Conservation (phyloP, 1,139 yeast genomes). For the Meyerozyma athensensis region DNA sequence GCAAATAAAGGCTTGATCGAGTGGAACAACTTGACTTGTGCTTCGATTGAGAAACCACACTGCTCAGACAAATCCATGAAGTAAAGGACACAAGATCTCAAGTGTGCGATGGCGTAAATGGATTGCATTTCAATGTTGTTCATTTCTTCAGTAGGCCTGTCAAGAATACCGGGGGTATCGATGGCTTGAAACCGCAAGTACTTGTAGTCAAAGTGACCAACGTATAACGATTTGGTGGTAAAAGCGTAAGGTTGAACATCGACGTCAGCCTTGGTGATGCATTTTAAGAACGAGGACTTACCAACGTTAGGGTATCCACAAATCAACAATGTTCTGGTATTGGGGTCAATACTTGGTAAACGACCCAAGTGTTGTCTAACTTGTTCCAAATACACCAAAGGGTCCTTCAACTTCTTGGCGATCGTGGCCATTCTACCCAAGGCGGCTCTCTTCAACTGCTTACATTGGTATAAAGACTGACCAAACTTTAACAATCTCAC, state of each 20-base stretch:
- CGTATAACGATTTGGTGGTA: constrained; percentile 92
- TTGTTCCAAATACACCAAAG: constrained; percentile 88
- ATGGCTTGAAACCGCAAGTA: constrained; percentile 97
- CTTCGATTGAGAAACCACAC: constrained; percentile 97
- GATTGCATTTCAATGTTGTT: constrained; percentile 99
- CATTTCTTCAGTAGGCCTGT: constrained; percentile 99
- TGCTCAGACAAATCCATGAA: constrained; percentile 98
- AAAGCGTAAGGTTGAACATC: constrained; percentile 99
- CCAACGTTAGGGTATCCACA: constrained; percentile 99
- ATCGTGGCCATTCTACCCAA: constrained; percentile 99
- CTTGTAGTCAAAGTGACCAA: constrained; percentile 97
- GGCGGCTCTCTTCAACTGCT: constrained; percentile 97
- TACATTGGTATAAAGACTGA: constrained; percentile 96
- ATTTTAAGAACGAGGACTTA: constrained; percentile 87
- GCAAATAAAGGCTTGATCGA: constrained; percentile 96
- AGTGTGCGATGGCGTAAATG: constrained; percentile 96
- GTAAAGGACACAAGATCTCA: constrained; percentile 91
- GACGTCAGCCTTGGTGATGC: constrained; percentile 96
- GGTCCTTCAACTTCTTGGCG: constrained; percentile 89
- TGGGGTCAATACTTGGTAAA: constrained; percentile 96
- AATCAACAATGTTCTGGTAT: constrained; percentile 92
- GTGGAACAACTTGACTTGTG: constrained; percentile 94
- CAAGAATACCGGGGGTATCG: constrained; percentile 98
- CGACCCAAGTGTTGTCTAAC: constrained; percentile 99
- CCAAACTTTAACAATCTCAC: constrained; percentile 91